A percentile compares a stretch with the other conserved stretches of the same genome.
Evolutionary conservation across 345 rosid species (phyloP).

Genomic region (Ceriops zippeliana): DNA sequence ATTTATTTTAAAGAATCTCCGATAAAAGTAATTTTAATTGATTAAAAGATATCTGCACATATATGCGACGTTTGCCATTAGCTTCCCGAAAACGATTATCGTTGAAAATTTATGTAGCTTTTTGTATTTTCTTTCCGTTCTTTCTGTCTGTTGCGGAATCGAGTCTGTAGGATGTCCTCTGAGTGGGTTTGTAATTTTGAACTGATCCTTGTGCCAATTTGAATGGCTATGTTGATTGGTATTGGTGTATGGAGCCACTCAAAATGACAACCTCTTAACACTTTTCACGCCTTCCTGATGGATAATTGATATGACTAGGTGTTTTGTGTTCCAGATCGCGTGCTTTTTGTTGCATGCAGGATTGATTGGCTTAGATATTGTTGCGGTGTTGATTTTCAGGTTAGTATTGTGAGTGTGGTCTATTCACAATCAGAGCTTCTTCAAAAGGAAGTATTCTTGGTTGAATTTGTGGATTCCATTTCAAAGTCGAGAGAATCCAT

Average conservation of each 20-base stretch:
- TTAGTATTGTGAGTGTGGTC: conserved; percentile 81
- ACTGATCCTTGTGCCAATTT: too few relatives aligned
- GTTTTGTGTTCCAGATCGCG: neutral
- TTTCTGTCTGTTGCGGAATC: too few relatives aligned
- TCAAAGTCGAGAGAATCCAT: conserved; percentile 75
- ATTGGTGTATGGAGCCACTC: too few relatives aligned
- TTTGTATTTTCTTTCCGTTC: too few relatives aligned
- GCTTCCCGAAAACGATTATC: too few relatives aligned
- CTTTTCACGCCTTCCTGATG: too few relatives aligned
- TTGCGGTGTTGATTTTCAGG: conserved; percentile 40
- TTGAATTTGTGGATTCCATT: conserved; percentile 85
- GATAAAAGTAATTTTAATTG: neutral
- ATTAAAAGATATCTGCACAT: neutral
- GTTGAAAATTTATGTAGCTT: too few relatives aligned
- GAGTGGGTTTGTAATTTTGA: too few relatives aligned
- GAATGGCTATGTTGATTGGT: too few relatives aligned
- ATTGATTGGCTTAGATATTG: neutral
- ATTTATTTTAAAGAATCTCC: neutral
- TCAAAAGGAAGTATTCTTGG: conserved; percentile 89
- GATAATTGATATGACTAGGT: neutral
- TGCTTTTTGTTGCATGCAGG: neutral
- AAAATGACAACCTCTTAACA: too few relatives aligned
- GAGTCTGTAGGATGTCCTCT: too few relatives aligned
- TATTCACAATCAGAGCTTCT: conserved; percentile 96
- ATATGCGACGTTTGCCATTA: too few relatives aligned